phyloP scores from a whole-genome alignment of 2,329 filamentous ascomycete species.

The Chrysosporium keratinophilum region DNA sequence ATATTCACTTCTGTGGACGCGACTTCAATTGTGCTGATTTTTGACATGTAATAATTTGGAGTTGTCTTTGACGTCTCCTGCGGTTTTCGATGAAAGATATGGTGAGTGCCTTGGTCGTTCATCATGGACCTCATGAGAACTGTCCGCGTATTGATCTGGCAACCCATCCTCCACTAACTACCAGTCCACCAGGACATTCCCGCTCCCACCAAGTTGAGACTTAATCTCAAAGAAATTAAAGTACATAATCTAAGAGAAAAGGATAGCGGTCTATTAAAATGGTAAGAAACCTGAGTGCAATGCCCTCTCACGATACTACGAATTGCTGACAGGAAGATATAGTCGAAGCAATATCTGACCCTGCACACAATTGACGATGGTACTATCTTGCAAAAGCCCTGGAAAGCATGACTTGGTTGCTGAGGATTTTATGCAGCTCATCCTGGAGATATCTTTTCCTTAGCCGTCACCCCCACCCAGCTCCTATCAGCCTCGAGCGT shows the following conservation, averaged over 20 bases:
- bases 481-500: conserved; percentile 78
- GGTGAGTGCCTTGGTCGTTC: too few species aligned
- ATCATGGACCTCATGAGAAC: too few species aligned
- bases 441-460: conserved; percentile 69
- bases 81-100: too few species aligned
- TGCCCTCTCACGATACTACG: not conserved
- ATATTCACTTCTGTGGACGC: too few species aligned
- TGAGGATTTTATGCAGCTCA: conserved; percentile 51
- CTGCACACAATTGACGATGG: conserved; percentile 82
- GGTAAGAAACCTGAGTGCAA: not conserved
- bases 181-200: too few species aligned
- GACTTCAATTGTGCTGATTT: too few species aligned
- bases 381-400: conserved; percentile 31
- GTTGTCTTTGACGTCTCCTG: too few species aligned
- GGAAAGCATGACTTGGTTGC: conserved; percentile 20
- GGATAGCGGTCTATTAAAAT: not conserved
- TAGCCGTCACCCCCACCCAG: conserved; percentile 62
- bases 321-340: conserved; percentile 30
- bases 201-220: too few species aligned
- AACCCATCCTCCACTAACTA: too few species aligned
- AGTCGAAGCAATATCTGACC: conserved; percentile 98
- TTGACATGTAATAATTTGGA: too few species aligned
- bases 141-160: too few species aligned
- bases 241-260: not conserved
- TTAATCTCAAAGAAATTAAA: too few species aligned